Conservation (phyloP, 371 early-diverging fungal species). For the Mucor velutinosus region DNA sequence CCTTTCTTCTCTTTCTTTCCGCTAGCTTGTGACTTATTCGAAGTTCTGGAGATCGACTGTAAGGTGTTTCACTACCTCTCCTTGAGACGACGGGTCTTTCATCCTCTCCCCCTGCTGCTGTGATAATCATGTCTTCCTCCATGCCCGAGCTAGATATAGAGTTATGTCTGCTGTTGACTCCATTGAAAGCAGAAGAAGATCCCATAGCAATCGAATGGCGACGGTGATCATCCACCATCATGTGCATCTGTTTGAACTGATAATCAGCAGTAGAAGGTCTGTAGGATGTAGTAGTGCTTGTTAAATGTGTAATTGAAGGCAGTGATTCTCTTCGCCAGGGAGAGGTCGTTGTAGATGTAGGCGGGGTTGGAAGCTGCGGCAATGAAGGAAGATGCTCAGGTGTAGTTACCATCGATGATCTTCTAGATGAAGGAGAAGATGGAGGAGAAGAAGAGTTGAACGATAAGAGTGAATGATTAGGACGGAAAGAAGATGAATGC, state of each 20-base stretch:
- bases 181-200: background rate
- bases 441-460: slow-evolving; percentile 30
- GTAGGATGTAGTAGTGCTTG: slow-evolving; percentile 15
- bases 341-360: slow-evolving; percentile 9
- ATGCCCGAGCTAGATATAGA: background rate
- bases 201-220: slow-evolving; percentile 20
- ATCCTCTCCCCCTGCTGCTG: background rate
- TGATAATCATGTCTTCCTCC: background rate
- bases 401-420: slow-evolving; percentile 25
- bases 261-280: slow-evolving; percentile 11
- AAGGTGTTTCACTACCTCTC: slow-evolving; percentile 42
- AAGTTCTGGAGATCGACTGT: slow-evolving; percentile 62
- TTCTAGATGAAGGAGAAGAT: slow-evolving; percentile 31
- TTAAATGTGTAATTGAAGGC: slow-evolving; percentile 42
- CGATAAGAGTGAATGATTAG: slow-evolving; percentile 12
- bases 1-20: slow-evolving; percentile 75
- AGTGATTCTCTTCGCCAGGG: slow-evolving; percentile 42
- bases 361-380: slow-evolving; percentile 11
- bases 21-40: slow-evolving; percentile 75
- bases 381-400: slow-evolving; percentile 12
- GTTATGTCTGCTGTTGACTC: background rate
- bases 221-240: slow-evolving; percentile 9
- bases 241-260: slow-evolving; percentile 10
- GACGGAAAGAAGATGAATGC: slow-evolving; percentile 24
- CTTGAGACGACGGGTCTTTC: background rate